These are phyloP conservation scores for Pleurostoma richardsiae DNA, from an alignment of 2,329 filamentous ascomycete species.

Conservation along the genomic window DNA sequence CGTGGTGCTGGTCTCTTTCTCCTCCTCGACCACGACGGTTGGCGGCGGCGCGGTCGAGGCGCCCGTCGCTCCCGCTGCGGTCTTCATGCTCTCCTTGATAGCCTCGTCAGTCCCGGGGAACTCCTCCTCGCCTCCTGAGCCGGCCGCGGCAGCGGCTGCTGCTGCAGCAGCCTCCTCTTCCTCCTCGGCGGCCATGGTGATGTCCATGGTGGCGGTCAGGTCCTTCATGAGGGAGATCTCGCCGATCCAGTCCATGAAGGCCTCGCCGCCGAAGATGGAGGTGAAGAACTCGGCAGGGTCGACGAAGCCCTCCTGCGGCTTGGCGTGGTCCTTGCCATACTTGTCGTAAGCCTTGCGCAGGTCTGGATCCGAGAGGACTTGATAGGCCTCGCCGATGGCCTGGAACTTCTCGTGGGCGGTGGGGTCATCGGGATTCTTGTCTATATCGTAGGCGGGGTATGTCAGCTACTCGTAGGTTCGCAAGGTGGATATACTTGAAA, in stretches of 20 bases:
- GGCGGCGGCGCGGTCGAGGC: conserved; percentile 25
- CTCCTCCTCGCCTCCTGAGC: conserved; percentile 34
- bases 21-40: conserved; percentile 32
- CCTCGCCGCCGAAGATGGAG: conserved; percentile 96
- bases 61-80: conserved; percentile 17
- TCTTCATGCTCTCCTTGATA: conserved; percentile 49
- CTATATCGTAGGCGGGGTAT: conserved; percentile 33
- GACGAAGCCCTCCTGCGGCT: conserved; percentile 87
- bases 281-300: conserved; percentile 97
- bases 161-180: conserved; percentile 53
- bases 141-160: conserved; percentile 29
- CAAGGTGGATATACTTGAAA: too few relatives aligned
- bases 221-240: conserved; percentile 99
- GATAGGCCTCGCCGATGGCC: conserved; percentile 69
- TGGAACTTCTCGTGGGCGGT: conserved; percentile 94
- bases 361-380: conserved; percentile 81
- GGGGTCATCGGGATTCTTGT: conserved; percentile 97
- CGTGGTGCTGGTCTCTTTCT: conserved; percentile 14
- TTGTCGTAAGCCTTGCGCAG: conserved; percentile 93
- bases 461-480: too few relatives aligned
- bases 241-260: conserved; percentile 93
- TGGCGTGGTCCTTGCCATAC: conserved; percentile 90
- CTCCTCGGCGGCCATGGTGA: conserved; percentile 78
- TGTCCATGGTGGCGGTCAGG: conserved; percentile 96
- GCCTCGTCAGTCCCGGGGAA: conserved; percentile 54